Evolutionary conservation across 768 basidiomycete species (phyloP), one percentile per base, ranked within the genome.

Genomic region (Naganishia vishniacii): DNA sequence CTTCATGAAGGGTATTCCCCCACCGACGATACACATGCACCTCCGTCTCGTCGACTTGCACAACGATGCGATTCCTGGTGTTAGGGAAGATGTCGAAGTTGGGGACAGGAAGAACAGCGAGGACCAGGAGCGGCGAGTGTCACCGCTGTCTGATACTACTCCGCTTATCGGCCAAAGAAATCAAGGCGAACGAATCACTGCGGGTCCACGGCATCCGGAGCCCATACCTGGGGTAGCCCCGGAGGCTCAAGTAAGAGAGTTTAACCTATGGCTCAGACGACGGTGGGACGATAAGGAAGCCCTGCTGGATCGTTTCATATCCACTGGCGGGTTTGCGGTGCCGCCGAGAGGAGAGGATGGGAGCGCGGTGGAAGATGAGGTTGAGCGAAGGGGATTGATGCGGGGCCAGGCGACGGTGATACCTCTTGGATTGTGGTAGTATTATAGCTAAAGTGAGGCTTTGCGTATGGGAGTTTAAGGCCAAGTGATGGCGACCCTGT

Each of bases 201-300:
- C 44, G 45, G 32, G 23, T 9, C n/a, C 28, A 20, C 13, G n/a
- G 59, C 42, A 47, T 32, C 44, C 51, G 5, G 4, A 16, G 4
- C 11, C 29, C n/a, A 34, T 37, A 6, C 29, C 45, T 7, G 48
- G 37, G 16, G n/a, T 62, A 1, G 61, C 61, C 1, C 26, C 42
- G 6, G 61, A 62, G 11, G 74, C 78, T 47, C 88, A 89, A 68
- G 84, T 84, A 70, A 78, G 75, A 3, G 72, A 67, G 26, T 99
- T 99, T 72, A 91, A 93, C 68, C 48, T 77, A 13, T 99, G 95
- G 95, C 78, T 98, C 59, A 78, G 87, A 67, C 79, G 82, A 44
- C 73, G 89, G 61, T 99, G 94, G 93, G 77, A 78, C 42, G 85
- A 86, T 71, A 98, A 99, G 78, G 95, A 99, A 75, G 78, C 79